Evolutionary conservation across 805 yeast species (phyloP).

Genomic region (Wickerhamiella nectarea): DNA sequence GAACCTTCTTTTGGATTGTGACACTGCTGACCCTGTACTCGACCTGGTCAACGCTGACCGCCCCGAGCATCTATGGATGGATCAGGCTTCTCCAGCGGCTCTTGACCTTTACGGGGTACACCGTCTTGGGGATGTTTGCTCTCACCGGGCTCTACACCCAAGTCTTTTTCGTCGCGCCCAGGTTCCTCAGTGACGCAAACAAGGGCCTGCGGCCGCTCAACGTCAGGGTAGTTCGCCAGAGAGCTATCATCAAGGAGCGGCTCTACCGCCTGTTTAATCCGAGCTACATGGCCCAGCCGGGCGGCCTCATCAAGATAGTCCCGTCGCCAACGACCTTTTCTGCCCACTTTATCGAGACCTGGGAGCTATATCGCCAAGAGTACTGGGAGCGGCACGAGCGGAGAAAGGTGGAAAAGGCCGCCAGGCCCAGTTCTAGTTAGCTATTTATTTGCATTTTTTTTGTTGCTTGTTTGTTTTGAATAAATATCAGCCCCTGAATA

Average conservation of each 20-base stretch:
- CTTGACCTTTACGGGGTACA: slow-evolving; percentile 43
- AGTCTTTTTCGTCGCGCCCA: slow-evolving; percentile 69
- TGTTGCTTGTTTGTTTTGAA: too few relatives aligned
- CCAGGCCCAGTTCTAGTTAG: background rate
- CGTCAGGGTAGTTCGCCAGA: slow-evolving; percentile 42
- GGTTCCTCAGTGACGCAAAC: slow-evolving; percentile 69
- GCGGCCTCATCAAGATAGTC: slow-evolving; percentile 70
- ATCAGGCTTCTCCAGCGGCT: slow-evolving; percentile 26
- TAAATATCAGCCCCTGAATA: background rate
- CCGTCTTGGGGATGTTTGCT: slow-evolving; percentile 65
- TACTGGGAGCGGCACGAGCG: slow-evolving; percentile 58
- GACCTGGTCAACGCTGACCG: slow-evolving; percentile 22
- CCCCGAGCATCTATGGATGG: slow-evolving; percentile 28
- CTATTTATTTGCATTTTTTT: background rate
- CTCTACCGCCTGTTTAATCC: slow-evolving; percentile 22
- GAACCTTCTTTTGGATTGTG: slow-evolving; percentile 33
- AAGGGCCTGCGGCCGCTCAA: slow-evolving; percentile 80
- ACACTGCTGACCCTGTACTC: slow-evolving; percentile 21
- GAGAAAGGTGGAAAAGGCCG: background rate
- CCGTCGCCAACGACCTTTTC: slow-evolving; percentile 70
- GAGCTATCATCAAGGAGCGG: slow-evolving; percentile 21
- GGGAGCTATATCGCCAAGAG: slow-evolving; percentile 89
- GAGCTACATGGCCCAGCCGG: slow-evolving; percentile 26
- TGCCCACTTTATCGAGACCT: slow-evolving; percentile 74
- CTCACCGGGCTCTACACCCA: slow-evolving; percentile 81